These are phyloP conservation scores for Diaporthe australafricana DNA, from an alignment of 2,329 filamentous ascomycete genomes.

Conservation along the genomic window DNA sequence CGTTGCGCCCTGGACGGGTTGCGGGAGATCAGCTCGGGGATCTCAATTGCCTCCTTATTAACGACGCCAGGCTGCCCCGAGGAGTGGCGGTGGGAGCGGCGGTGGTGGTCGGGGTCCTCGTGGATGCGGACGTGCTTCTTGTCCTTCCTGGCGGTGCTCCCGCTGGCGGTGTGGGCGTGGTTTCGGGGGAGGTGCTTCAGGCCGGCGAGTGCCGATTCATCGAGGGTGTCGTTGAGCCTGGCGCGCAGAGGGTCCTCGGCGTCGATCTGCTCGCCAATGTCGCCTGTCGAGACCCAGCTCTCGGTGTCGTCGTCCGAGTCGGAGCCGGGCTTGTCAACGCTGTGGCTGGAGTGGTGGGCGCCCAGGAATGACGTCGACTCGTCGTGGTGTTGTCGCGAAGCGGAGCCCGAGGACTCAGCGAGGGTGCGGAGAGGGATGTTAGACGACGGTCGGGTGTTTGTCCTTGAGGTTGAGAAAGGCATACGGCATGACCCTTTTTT, in stretches of 20 bases:
- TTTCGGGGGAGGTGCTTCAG: constrained; percentile 58
- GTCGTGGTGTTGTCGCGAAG: constrained; percentile 51
- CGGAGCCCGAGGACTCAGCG: constrained; percentile 48
- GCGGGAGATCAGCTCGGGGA: constrained; percentile 76
- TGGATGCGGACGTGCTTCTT: constrained; percentile 79
- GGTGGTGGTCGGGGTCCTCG: constrained; percentile 38
- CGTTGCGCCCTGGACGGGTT: constrained; percentile 75
- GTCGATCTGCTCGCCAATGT: constrained; percentile 91
- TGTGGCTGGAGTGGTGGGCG: constrained; percentile 57
- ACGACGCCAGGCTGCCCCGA: constrained; percentile 56
- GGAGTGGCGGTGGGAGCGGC: constrained; percentile 40
- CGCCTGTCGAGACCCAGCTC: constrained; percentile 93
- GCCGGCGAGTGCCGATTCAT: constrained; percentile 69
- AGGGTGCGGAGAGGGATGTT: constrained; percentile 90
- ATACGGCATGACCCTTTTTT: constrained; percentile 70
- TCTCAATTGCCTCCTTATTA: constrained; percentile 83
- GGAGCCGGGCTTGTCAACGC: constrained; percentile 63
- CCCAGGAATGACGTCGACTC: constrained; percentile 61
- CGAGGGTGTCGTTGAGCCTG: constrained; percentile 74
- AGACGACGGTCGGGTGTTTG: constrained; percentile 72
- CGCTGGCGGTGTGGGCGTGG: constrained; percentile 44
- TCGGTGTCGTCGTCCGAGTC: constrained; percentile 69
- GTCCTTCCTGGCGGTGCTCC: constrained; percentile 46
- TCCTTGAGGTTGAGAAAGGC: constrained; percentile 75
- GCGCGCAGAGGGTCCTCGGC: constrained; percentile 84